phyloP scores from a whole-genome alignment of 2,329 filamentous ascomycete genomes.

The Aureobasidium sp. region DNA sequence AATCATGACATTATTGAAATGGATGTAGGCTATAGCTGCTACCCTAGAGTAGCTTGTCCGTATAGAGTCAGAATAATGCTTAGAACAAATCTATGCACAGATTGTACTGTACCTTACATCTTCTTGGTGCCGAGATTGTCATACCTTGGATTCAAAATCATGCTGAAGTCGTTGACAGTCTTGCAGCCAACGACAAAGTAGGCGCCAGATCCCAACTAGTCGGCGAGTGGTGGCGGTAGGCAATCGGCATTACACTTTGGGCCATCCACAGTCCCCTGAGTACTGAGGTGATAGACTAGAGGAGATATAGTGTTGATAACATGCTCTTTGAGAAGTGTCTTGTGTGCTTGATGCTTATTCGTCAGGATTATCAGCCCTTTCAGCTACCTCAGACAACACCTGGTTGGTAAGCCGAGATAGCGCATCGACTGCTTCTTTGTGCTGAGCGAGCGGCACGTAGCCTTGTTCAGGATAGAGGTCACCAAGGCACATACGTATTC shows the following conservation, averaged over 20 bases:
- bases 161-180: constrained; percentile 81
- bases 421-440: not conserved
- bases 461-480: constrained; percentile 19
- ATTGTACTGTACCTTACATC: constrained; percentile 61
- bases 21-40: constrained; percentile 82
- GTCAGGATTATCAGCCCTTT: no score
- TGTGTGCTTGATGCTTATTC: no score
- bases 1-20: constrained; percentile 89
- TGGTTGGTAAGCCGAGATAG: not conserved
- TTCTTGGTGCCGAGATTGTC: constrained; percentile 80
- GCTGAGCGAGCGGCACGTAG: constrained; percentile 6
- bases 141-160: constrained; percentile 77
- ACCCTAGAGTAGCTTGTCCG: constrained; percentile 79
- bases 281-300: no score
- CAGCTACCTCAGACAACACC: not conserved
- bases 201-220: no score
- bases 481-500: not conserved
- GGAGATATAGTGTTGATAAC: no score
- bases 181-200: constrained; percentile 87
- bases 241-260: no score
- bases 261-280: no score
- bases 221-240: no score
- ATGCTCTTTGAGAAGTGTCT: not conserved
- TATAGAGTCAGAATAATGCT: not conserved
- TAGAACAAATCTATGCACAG: not conserved